Percentiles rank a stretch among this genome's conserved stretches.
Conservation (phyloP, 164 flowering plant genomes). For the Nymphaea thermarum region DNA sequence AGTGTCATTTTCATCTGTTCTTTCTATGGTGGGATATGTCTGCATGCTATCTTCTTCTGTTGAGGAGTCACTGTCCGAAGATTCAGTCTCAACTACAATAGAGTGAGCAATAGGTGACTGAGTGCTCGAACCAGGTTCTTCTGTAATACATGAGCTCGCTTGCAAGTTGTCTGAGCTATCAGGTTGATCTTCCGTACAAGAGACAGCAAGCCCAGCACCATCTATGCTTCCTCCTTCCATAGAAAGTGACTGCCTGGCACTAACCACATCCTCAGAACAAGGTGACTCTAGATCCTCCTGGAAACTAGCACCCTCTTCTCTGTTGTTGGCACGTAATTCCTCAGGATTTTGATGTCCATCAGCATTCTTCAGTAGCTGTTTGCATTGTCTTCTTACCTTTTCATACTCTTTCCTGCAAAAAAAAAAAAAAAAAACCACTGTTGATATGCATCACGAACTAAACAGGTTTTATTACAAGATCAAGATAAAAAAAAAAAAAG, state of each 20-base stretch:
- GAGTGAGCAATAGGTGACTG: background rate
- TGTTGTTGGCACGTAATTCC: slow-evolving; percentile 5
- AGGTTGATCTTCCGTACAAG: background rate
- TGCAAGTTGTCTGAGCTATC: background rate
- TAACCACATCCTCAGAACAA: slow-evolving; percentile 67
- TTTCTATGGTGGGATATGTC: background rate
- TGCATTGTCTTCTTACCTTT: slow-evolving; percentile 33
- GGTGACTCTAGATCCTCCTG: slow-evolving; percentile 23
- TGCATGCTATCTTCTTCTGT: background rate
- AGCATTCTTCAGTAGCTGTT: slow-evolving; percentile 13
- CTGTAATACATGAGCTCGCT: background rate
- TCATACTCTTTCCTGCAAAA: slow-evolving; percentile 43
- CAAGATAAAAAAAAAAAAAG: no score
- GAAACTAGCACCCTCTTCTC: slow-evolving; percentile 10
- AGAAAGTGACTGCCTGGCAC: slow-evolving; percentile 82
- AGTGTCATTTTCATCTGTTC: background rate
- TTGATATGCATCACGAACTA: no score
- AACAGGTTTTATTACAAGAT: no score
- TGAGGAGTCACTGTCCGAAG: background rate
- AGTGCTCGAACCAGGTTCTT: background rate
- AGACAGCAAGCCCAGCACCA: background rate
- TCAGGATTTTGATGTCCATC: slow-evolving; percentile 8
- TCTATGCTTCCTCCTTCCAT: slow-evolving; percentile 43
- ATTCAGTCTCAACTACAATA: background rate
- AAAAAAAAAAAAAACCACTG: background rate